Base-by-base conservation (phyloP, 2,329 filamentous ascomycete genomes). In the Ramularia endophylla region DNA sequence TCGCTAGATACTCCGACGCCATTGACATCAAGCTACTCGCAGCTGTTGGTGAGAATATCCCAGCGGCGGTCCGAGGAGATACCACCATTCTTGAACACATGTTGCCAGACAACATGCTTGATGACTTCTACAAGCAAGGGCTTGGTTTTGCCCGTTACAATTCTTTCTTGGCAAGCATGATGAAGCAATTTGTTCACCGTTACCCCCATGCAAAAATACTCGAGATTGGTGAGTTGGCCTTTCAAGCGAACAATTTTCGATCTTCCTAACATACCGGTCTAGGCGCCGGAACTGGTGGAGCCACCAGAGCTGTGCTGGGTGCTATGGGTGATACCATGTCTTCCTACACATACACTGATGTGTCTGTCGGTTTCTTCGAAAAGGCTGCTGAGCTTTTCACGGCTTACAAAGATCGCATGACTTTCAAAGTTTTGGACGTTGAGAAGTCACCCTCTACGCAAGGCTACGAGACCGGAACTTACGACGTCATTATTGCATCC, bases 281-380 rank as follows among this genome's bases (percentile, higher is more conserved):
- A n/a, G 68, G 68, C 11, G 69, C 65, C 11, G 70, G 70, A 1
- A 69, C 68, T 2, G 70, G 68, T 3, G 61, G 60, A 7, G 57
- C 66, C 0, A 73, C 70, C 0, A 53, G 57, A 3, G 41, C 37
- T 1, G 52, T 72, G 6, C 50, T 73, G 2, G 32, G 48, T 2
- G 36, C 33, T 3, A 45, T 70, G 4, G 59, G 53, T 1, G 27
- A 39, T 19, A 35, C 38, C 6, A 68, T 65, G 33, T 48, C 56
- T 2, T 60, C 58, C 0, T 74, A 73, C 48, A 68, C 64, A 0
- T 74, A 58, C 51, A 72, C 72, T 0, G 70, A 73, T 45, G 63
- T 71, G 9, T 64, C 64, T 0, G 40, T 57, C 4, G 61, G 56
- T 4, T 69, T 68, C 55, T 70, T 73, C 34, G 60, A 63, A 8